These are phyloP conservation scores for Candida xyloterini DNA, from an alignment of 805 yeast genomes.

Conservation along the genomic window DNA sequence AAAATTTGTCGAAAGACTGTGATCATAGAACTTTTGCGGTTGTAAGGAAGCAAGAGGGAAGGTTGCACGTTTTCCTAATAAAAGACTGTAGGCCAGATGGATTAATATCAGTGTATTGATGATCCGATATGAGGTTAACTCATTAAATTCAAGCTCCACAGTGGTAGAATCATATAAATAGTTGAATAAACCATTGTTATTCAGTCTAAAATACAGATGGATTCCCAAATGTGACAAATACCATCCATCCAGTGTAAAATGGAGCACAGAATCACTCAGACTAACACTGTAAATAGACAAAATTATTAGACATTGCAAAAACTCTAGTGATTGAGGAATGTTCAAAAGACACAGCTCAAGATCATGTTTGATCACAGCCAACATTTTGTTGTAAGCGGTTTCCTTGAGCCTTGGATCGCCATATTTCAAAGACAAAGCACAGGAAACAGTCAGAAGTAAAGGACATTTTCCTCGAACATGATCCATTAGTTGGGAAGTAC, in stretches of 20 bases:
- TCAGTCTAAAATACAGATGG: constrained; percentile 55
- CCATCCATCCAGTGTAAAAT: constrained; percentile 65
- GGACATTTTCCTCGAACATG: constrained; percentile 52
- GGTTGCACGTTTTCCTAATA: constrained; percentile 44
- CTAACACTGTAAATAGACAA: constrained; percentile 64
- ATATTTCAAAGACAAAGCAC: constrained; percentile 60
- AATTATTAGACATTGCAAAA: constrained; percentile 64
- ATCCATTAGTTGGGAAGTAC: constrained; percentile 48
- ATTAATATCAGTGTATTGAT: constrained; percentile 71
- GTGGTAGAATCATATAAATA: constrained; percentile 22
- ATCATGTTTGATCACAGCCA: constrained; percentile 48
- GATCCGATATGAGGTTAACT: constrained; percentile 55
- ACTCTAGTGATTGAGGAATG: constrained; percentile 49
- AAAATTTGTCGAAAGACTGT: constrained; percentile 65
- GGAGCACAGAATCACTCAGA: constrained; percentile 44
- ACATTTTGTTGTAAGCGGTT: constrained; percentile 41
- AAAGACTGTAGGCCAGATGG: constrained; percentile 63
- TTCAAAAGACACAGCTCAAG: constrained; percentile 42
- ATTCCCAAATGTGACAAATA: constrained; percentile 62
- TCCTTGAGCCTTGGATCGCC: constrained; percentile 37
- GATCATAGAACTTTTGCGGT: constrained; percentile 37
- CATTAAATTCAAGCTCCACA: constrained; percentile 37
- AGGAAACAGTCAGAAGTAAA: constrained; percentile 62
- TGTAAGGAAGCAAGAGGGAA: constrained; percentile 46
- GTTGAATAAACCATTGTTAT: constrained; percentile 41